Conservation (phyloP, 768 basidiomycete species). For the Russula dissimulans region DNA sequence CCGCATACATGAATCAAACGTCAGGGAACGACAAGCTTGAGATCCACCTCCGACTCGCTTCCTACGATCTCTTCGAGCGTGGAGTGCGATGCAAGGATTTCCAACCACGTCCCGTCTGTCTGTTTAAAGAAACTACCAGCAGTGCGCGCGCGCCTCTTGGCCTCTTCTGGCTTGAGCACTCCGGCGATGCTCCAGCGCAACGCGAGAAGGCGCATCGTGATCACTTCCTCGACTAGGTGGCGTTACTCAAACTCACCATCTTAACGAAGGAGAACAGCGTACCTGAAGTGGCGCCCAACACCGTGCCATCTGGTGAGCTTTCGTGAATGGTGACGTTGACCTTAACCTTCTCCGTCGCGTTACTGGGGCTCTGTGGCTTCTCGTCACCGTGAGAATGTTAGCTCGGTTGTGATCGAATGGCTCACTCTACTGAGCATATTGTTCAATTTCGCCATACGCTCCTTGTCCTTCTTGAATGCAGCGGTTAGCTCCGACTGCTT, state of each 20-base stretch:
- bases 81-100: not conserved
- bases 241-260: not conserved
- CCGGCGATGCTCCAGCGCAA: constrained; percentile 5
- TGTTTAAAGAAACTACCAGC: not conserved
- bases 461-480: constrained; percentile 1
- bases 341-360: not conserved
- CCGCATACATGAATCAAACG: not conserved
- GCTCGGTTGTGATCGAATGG: not conserved
- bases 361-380: not conserved
- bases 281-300: not conserved
- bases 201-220: not conserved
- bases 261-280: not conserved
- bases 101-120: not conserved
- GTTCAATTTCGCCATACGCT: constrained; percentile 1
- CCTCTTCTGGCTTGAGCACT: not conserved
- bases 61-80: not conserved
- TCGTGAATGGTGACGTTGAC: not conserved
- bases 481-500: not conserved
- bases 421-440: not conserved
- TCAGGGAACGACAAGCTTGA: constrained; percentile 1
- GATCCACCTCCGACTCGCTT: not conserved
- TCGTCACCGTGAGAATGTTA: not conserved
- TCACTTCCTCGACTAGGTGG: not conserved
- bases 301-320: not conserved
- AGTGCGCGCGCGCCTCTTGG: constrained; percentile 1